Evolutionary conservation across 441 rosid species (phyloP).

Genomic region (Monsonia emarginata): DNA sequence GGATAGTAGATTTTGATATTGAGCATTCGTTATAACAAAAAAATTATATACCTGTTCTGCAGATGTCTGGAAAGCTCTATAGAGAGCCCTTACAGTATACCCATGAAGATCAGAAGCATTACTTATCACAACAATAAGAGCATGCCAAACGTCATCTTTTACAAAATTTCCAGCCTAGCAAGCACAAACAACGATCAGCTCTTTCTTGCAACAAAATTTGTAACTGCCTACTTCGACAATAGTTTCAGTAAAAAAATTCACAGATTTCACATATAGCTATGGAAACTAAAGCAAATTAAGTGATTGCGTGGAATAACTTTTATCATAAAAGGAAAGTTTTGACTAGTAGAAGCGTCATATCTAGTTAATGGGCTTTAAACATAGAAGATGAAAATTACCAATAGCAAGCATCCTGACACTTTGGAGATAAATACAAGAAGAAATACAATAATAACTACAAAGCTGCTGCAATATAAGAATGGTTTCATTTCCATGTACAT

Average conservation of each 20-base stretch:
- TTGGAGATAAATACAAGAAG: not conserved
- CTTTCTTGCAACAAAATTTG: conserved; percentile 17
- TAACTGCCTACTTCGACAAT: conserved; percentile 7
- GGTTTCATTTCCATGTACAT: not conserved
- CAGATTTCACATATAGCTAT: not conserved
- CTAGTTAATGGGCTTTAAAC: no score
- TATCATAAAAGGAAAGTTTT: not conserved
- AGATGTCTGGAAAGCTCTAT: conserved; percentile 63
- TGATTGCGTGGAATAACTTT: not conserved
- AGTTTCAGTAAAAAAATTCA: conserved; percentile 8
- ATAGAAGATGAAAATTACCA: no score
- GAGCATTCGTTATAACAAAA: not conserved
- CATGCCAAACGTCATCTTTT: conserved; percentile 96
- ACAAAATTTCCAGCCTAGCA: conserved; percentile 97
- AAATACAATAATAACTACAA: not conserved
- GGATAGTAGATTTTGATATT: not conserved
- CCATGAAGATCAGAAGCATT: conserved; percentile 96
- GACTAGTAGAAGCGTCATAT: not conserved
- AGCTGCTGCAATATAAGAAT: not conserved
- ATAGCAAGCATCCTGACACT: no score
- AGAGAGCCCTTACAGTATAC: conserved; percentile 77
- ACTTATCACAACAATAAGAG: conserved; percentile 80
- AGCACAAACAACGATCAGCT: conserved; percentile 32
- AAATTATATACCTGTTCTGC: conserved; percentile 60
- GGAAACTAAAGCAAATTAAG: not conserved